Percentiles rank a stretch among this genome's conserved stretches.
Evolutionary conservation across 306 rosid species (phyloP).

Genomic region (Prunus fruticosa): DNA sequence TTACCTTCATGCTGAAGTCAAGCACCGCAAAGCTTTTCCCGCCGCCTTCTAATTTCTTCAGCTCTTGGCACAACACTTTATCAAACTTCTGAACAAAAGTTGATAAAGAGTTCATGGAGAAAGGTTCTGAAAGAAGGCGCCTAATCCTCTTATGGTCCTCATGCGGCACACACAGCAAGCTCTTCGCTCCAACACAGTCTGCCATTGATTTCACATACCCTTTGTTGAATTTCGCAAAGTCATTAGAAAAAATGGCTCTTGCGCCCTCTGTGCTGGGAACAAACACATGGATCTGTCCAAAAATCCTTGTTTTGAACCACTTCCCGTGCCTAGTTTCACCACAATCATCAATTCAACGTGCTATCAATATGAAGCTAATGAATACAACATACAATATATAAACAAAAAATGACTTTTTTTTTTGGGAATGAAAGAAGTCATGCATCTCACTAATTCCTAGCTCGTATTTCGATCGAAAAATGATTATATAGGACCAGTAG

Average conservation of each 20-base stretch:
- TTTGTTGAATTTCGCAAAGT: conserved; percentile 65
- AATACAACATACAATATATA: neutral
- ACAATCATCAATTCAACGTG: conserved; percentile 7
- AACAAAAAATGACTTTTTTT: neutral
- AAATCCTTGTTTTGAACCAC: conserved; percentile 76
- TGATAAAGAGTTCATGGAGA: conserved; percentile 58
- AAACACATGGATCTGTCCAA: conserved; percentile 63
- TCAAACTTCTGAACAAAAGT: conserved; percentile 52
- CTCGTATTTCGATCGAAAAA: too few species aligned
- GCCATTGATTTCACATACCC: conserved; percentile 75
- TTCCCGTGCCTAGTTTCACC: conserved; percentile 53
- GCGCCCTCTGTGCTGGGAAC: conserved; percentile 71
- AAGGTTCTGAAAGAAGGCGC: conserved; percentile 65
- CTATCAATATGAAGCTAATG: neutral
- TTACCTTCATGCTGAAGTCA: conserved; percentile 61
- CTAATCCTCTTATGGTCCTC: conserved; percentile 67
- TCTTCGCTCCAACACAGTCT: conserved; percentile 59
- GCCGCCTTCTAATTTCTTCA: conserved; percentile 37
- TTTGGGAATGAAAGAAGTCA: neutral
- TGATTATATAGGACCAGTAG: too few species aligned
- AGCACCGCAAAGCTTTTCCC: conserved; percentile 55
- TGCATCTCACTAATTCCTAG: neutral
- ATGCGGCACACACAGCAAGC: conserved; percentile 52
- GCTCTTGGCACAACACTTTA: conserved; percentile 48
- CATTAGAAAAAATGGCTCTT: conserved; percentile 48